Evolutionary conservation across 169 alveolate species (phyloP).

Genomic region (Miamiensis avidus): DNA sequence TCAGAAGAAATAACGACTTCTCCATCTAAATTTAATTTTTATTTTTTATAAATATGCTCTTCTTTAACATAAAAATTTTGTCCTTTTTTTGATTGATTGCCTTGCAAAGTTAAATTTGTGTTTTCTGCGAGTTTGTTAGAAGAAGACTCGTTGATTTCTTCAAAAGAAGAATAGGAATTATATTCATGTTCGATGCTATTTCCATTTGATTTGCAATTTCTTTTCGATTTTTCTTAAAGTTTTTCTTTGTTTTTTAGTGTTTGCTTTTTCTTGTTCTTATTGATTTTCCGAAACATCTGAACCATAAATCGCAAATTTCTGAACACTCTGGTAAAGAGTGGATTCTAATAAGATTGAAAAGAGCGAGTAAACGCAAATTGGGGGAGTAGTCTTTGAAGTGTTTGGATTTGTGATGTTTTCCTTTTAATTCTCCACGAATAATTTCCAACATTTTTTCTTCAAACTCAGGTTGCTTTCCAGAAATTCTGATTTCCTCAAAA

Average conservation of each 20-base stretch:
- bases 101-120: too few species aligned
- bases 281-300: not conserved
- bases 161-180: too few species aligned
- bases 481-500: not conserved
- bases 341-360: not conserved
- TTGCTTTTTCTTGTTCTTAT: not conserved
- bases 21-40: too few species aligned
- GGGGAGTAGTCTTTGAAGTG: not conserved
- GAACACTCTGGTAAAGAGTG: not conserved
- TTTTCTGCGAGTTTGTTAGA: too few species aligned
- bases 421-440: not conserved
- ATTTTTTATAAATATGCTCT: too few species aligned
- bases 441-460: not conserved
- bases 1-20: too few species aligned
- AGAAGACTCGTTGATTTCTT: too few species aligned
- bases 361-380: not conserved
- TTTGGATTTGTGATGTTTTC: not conserved
- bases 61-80: too few species aligned
- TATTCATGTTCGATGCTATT: too few species aligned
- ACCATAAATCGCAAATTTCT: not conserved
- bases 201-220: too few species aligned
- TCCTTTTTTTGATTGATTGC: too few species aligned
- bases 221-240: not conserved
- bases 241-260: not conserved
- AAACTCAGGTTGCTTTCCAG: not conserved